Evolutionary conservation across 805 yeast species (phyloP), one percentile per base, ranked within the genome.

Genomic region (Schizosaccharomyces octosporus): DNA sequence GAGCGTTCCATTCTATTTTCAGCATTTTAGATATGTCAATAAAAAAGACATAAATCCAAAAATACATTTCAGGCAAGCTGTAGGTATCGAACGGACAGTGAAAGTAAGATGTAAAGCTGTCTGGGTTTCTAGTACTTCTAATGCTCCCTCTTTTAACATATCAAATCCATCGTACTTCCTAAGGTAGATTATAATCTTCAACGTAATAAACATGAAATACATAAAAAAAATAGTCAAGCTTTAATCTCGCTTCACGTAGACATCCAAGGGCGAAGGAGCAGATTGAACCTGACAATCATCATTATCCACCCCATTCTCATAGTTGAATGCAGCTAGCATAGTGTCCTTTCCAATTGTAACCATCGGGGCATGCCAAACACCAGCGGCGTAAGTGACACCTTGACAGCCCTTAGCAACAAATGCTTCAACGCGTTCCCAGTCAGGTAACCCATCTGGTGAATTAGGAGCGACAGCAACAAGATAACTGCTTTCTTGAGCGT

Each of bases 401-500:
- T 57, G 60, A 69, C 84, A 82, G 0, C 95, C 95, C 61, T 73
- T 77, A 65, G 89, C 86, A 5, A 81, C 65, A 67, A 88, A 89
- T 0, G 95, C 95, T 64, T 74, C 76, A 7, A 83, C 66, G 0
- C 78, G 72, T 2, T 72, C 66, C 17, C 79, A 77, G 66, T 84
- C 85, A 0, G 96, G 95, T 59, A 81, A 69, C 60, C 58, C 63
- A 62, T 62, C 32, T 69, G 65, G 64, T 76, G 62, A 79, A 4
- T 77, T 73, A 51, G 74, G 73, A 0, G 95, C 95, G 59, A 86
- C 93, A 58, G 89, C 85, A 6, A 89, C 95, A 65, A 90, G 70
- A 66, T 81, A 89, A 67, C 55, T 75, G 73, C 1, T 70, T 66
- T n/a, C 73, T 71, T 51, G 70, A 66, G 65, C 81, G 74, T 3